Base-by-base conservation (phyloP, 148 eudicot species). In the Mesembryanthemum crystallinum region DNA sequence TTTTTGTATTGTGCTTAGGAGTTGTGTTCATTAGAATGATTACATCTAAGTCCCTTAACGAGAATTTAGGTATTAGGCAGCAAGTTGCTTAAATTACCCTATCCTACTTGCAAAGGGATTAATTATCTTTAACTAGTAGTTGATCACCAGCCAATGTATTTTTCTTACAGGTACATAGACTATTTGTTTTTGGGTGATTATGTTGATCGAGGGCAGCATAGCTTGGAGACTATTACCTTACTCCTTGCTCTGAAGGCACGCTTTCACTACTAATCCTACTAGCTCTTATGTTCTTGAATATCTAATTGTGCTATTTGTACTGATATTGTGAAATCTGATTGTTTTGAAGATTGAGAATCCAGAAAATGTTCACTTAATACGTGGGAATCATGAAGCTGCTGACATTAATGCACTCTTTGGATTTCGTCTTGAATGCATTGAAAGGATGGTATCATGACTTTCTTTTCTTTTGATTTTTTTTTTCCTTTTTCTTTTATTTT, bases 321-420 rank as follows among this genome's bases (percentile, higher is more conserved):
- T 75, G 74, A 39, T 42, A 54, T 78, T 45, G 51, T 49, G 21
- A 39, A 67, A 14, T 64, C 30, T 32, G 43, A 28, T 68, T n/a
- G 14, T 81, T 58, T 54, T 80, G 82, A 85, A 95, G 98, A 95
- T 95, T 60, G 92, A 95, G 82, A 89, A 90, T 86, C 98, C 98
- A 51, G 97, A 92, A 37, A 92, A 85, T 87, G 88, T 95, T 75
- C 89, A 90, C 87, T 79, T 95, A 88, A 95, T 92, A 82, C 97
- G 98, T 60, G 98, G 98, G 67, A 95, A 95, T 85, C 98, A 95
- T 73, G 98, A 95, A 83, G 98, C 98, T 76, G 92, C 98, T 73
- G 98, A 95, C 81, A 92, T 95, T 75, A 95, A 95, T 78, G 96
- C 96, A 64, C 94, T 95, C 59, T 95, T 95, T 86, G 98, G 98